phyloP scores from a whole-genome alignment of 345 rosid genomes.

The Ricinus communis region DNA sequence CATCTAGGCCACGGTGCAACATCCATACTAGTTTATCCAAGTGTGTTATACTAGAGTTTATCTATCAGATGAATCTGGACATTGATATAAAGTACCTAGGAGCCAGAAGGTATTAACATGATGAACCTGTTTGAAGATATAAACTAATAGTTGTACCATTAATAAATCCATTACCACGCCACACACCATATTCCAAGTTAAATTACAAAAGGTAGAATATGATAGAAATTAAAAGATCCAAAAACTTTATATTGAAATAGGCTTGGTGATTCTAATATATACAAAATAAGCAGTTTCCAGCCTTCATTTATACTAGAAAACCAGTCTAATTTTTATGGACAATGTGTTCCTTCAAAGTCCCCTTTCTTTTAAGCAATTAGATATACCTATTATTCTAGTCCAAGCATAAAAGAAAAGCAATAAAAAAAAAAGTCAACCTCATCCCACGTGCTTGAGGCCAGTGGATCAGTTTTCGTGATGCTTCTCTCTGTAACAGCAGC shows the following conservation, averaged over 20 bases:
- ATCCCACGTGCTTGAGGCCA: constrained; percentile 96
- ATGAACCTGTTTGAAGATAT: not conserved
- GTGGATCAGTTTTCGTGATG: constrained; percentile 59
- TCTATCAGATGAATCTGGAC: not conserved
- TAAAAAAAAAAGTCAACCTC: constrained; percentile 51
- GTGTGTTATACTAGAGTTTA: not conserved
- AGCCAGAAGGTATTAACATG: not conserved
- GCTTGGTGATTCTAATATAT: not conserved
- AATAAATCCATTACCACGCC: not conserved
- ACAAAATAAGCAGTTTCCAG: not conserved
- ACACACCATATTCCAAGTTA: not conserved
- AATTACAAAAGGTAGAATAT: not conserved
- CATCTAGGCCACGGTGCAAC: not conserved
- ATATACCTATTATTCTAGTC: not conserved
- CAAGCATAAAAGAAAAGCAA: not conserved
- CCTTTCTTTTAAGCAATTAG: not conserved
- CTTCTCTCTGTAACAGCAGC: constrained; percentile 50
- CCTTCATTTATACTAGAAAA: not conserved
- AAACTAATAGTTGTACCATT: not conserved
- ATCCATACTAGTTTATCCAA: not conserved
- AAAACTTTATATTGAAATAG: no score
- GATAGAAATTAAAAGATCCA: not conserved
- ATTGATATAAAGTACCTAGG: not conserved
- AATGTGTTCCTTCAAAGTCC: not conserved
- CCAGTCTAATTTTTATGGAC: not conserved